Conservation (phyloP, 208 protist genomes). For the Crithidia thermophila region DNA sequence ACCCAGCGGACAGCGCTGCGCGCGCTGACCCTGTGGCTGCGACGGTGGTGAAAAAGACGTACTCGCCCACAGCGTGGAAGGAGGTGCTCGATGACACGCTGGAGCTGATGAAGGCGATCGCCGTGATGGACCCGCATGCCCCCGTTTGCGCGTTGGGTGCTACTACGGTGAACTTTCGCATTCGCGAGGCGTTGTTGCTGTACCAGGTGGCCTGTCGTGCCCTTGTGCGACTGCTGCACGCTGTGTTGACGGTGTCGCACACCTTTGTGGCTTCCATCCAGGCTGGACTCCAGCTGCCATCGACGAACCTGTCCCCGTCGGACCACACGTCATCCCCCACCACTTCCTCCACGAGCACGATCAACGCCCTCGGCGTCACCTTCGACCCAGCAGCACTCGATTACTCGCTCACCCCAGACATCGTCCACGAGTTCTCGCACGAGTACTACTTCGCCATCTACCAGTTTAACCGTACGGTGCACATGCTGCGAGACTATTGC, state of each 20-base stretch:
- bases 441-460: slow-evolving; percentile 28
- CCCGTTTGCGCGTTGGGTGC: neutral
- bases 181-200: slow-evolving; percentile 21
- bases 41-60: neutral
- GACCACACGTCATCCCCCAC: neutral
- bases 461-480: slow-evolving; percentile 37
- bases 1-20: neutral
- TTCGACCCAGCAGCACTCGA: neutral
- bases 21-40: neutral
- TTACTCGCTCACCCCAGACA: slow-evolving; percentile 1
- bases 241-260: slow-evolving; percentile 8
- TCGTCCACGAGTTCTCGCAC: neutral
- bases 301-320: neutral
- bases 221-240: slow-evolving; percentile 25
- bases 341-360: neutral
- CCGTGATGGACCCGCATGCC: neutral
- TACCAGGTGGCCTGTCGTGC: slow-evolving; percentile 23
- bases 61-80: slow-evolving; percentile 16
- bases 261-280: slow-evolving; percentile 10
- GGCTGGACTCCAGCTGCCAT: slow-evolving; percentile 1
- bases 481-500: slow-evolving; percentile 16
- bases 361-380: neutral
- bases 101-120: slow-evolving; percentile 39
- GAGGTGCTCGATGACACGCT: slow-evolving; percentile 36
- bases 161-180: neutral